Conservation (phyloP, 495 filamentous ascomycete genomes). For the Rostrohypoxylon terebratum region DNA sequence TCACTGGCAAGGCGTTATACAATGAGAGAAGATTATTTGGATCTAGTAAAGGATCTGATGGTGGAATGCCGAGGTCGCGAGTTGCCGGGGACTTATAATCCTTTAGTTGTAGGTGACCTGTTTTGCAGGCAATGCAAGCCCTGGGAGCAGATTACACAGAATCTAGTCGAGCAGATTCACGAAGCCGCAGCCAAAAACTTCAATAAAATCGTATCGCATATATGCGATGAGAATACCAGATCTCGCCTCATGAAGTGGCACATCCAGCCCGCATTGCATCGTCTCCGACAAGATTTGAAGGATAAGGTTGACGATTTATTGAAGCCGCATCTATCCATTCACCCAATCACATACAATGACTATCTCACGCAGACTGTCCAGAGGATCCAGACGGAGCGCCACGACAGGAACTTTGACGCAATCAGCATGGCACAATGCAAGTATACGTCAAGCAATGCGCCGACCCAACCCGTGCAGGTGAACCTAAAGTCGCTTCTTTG, state of each 20-base stretch:
- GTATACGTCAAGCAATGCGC: conserved; percentile 36
- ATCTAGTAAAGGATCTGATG: conserved; percentile 22
- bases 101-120: conserved; percentile 55
- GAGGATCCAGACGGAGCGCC: conserved; percentile 51
- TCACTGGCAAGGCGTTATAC: conserved; percentile 13
- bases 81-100: conserved; percentile 57
- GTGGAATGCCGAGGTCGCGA: conserved; percentile 52
- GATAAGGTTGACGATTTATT: conserved; percentile 46
- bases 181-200: conserved; percentile 49
- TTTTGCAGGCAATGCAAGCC: conserved; percentile 55
- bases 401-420: conserved; percentile 45
- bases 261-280: conserved; percentile 53
- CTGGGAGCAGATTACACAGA: conserved; percentile 51
- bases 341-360: conserved; percentile 66
- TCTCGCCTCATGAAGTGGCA: conserved; percentile 54
- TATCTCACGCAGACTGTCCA: conserved; percentile 63
- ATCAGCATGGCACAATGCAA: conserved; percentile 1
- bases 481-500: not conserved
- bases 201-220: conserved; percentile 44
- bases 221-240: conserved; percentile 54
- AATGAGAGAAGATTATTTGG: conserved; percentile 25
- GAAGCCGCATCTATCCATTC: conserved; percentile 43
- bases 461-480: not conserved
- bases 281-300: conserved; percentile 42
- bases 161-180: conserved; percentile 48